A percentile compares a stretch with the other conserved stretches of the same genome.
Conservation (phyloP, 805 yeast species). For the Kluyveromyces nonfermentans region DNA sequence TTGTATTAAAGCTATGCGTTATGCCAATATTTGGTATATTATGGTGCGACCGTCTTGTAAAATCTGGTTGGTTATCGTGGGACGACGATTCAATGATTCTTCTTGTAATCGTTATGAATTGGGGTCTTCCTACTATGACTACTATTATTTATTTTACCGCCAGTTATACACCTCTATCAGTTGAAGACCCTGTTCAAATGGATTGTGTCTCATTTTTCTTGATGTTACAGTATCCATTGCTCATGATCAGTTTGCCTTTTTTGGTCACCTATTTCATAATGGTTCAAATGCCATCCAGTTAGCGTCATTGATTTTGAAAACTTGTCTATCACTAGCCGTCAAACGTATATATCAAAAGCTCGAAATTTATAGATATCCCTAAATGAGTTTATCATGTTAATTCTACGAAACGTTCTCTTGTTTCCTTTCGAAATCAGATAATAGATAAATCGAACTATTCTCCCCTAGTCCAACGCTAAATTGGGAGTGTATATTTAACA, state of each 20-base stretch:
- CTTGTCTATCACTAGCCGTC: too few species aligned
- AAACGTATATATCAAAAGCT: too few species aligned
- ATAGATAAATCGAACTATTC: slow-evolving; percentile 45
- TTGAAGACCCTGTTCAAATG: slow-evolving; percentile 45
- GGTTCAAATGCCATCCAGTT: slow-evolving; percentile 18
- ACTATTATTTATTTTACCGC: slow-evolving; percentile 83
- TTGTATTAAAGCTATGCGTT: slow-evolving; percentile 50
- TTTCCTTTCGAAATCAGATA: slow-evolving; percentile 42
- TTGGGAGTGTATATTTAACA: slow-evolving; percentile 33
- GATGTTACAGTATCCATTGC: slow-evolving; percentile 60
- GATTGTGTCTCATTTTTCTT: slow-evolving; percentile 75
- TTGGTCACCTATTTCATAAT: slow-evolving; percentile 33
- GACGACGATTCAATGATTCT: slow-evolving; percentile 44
- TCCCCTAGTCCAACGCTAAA: slow-evolving; percentile 64
- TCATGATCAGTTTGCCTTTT: slow-evolving; percentile 66
- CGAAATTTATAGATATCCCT: not conserved
- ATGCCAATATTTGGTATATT: slow-evolving; percentile 75
- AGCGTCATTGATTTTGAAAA: too few species aligned
- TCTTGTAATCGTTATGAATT: slow-evolving; percentile 66
- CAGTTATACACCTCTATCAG: slow-evolving; percentile 63
- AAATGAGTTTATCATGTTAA: too few species aligned
- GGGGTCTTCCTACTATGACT: slow-evolving; percentile 86
- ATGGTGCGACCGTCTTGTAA: slow-evolving; percentile 51
- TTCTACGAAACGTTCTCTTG: not conserved
- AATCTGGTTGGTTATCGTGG: slow-evolving; percentile 56